Base-by-base conservation (phyloP, 1,139 yeast genomes). In the Taphrina flavorubra region DNA sequence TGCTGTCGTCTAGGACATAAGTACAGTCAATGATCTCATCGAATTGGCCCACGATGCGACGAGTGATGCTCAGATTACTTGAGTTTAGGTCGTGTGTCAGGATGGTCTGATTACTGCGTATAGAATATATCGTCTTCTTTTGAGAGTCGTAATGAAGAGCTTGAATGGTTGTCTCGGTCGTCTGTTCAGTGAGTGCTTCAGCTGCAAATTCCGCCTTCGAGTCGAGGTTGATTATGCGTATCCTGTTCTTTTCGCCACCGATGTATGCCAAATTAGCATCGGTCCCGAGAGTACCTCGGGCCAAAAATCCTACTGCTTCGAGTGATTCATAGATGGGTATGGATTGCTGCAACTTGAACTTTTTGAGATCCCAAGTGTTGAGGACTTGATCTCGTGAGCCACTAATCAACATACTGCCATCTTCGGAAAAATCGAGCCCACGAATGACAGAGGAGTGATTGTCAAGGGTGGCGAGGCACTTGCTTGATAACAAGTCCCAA, bases 21-120 rank as follows among this genome's bases (percentile, higher is more conserved):
- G 86, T 84, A 78, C 91, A 84, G 75, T 91, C 99, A 8, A 97
- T 96, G 74, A 94, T 87, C 46, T 95, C 95, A 71, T 97, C 98
- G 78, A 94, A 97, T 77, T 92, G 92, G 74, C 98, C 98, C 0
- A 97, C 96, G 73, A 92, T 82, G 59, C 86, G 82, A 68, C 86
- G 81, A 11, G 78, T 73, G 2, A 85, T 76, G 11, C 84, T 82
- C 10, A 89, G 78, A 8, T 64, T 73, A 71, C 42, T 74, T 68
- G 16, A 72, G 74, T 14, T 76, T 71, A 11, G 76, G 74, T 18
- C 82, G 70, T 70, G 84, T 74, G 87, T 84, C 47, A 85, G 82
- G 37, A 92, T 79, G 0, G 97, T 88, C 78, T 94, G 97, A 78
- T 94, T 99, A 56, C 97, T 89, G 20, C 88, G 77, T 0, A 91